These are phyloP conservation scores for Cryphonectria carpinicola DNA, from an alignment of 2,329 filamentous ascomycete species.

Conservation along the genomic window DNA sequence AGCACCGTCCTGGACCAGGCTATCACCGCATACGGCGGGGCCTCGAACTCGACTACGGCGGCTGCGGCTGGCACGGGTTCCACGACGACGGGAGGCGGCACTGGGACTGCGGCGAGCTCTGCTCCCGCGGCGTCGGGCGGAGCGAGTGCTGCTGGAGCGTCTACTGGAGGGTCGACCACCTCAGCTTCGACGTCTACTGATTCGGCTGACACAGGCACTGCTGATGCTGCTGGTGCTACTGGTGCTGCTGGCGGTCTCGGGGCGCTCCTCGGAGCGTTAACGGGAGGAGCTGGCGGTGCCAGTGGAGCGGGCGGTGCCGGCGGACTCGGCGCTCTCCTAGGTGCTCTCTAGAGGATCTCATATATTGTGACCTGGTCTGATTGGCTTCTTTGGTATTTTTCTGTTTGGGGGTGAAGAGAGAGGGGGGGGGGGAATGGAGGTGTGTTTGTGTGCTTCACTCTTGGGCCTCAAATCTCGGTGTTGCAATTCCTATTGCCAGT, in stretches of 20 bases:
- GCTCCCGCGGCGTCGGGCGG: background rate
- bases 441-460: background rate
- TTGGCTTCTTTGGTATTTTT: background rate
- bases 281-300: background rate
- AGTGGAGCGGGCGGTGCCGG: conserved; percentile 14
- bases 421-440: too few species aligned
- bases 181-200: background rate
- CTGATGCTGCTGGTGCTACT: background rate
- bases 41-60: background rate
- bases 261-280: conserved; percentile 9
- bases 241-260: conserved; percentile 9
- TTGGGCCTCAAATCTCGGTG: background rate
- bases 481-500: background rate
- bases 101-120: background rate
- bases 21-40: conserved; percentile 30
- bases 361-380: background rate
- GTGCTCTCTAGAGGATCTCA: background rate
- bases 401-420: too few species aligned
- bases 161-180: background rate
- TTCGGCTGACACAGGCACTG: background rate
- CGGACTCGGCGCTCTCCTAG: conserved; percentile 6
- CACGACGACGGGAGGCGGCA: background rate
- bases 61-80: background rate
- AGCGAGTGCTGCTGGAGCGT: background rate
- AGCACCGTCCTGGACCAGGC: conserved; percentile 32